Base-by-base conservation (phyloP, 1,284 basidiomycete species). In the Moniliophthora roreri region DNA sequence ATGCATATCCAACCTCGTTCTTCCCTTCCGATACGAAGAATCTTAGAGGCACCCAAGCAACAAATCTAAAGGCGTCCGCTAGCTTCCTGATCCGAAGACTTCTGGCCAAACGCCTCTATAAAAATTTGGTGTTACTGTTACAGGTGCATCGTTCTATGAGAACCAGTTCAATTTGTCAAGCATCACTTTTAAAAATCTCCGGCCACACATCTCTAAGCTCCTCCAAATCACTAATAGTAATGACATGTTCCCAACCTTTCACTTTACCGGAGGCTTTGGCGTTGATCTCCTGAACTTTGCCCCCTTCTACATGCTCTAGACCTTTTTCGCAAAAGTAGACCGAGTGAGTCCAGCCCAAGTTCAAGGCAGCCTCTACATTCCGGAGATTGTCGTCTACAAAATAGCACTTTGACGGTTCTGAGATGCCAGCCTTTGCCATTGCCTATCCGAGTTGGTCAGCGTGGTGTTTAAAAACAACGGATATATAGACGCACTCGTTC, bases 311-410 rank as follows among this genome's bases (percentile, higher is more conserved):
- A 26, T 75, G 72, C 50, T 81, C 77, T n/a, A 86, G 59, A 1
- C 82, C 85, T 20, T 66, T 64, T 66, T 93, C 90, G 59, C 81
- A 82, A 61, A 90, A 92, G 62, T 91, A 84, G 1, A 83, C 86
- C 51, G 85, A 87, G 56, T 80, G 78, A 0, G 75, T 81, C 90
- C 89, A 92, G 2, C 84, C 84, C 11, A 86, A 68, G n/a, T 69
- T 67, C 47, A 72, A 73, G 2, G 90, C 89, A 16, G 82, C 81
- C 51, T 79, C 71, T 13, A 91, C 78, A 58, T 91, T 90, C n/a
- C 65, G 62, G 59, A 79, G 71, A 60, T 78, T 91, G 64, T 92
- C 89, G 59, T 92, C 89, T 40, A 92, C 68, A 63, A 92, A 92
- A 58, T 84, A 82, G 59, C 85, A 89, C 63, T 81, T 85, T 8